phyloP scores from a whole-genome alignment of 2,329 filamentous ascomycete genomes.

The Aureobasidium subglaciale region DNA sequence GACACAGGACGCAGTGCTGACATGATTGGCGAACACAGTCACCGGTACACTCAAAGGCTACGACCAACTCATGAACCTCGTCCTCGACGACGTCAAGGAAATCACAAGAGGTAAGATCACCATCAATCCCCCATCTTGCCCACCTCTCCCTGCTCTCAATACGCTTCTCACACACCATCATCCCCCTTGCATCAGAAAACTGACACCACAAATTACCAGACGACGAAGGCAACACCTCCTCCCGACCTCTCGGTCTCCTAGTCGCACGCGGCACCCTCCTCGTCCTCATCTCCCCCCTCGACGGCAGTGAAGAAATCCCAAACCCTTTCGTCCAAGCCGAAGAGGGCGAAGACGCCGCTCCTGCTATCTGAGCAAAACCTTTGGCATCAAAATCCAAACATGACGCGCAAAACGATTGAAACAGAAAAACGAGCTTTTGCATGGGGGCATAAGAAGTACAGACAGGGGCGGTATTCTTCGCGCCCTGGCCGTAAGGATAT shows the following conservation, averaged over 20 bases:
- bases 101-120: constrained; percentile 65
- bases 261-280: constrained; percentile 89
- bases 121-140: not conserved
- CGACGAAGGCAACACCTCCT: constrained; percentile 82
- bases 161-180: not conserved
- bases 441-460: no score
- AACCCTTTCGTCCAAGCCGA: constrained; percentile 82
- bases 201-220: constrained; percentile 48
- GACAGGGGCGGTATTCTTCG: no score
- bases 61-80: constrained; percentile 96
- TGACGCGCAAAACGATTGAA: not conserved
- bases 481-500: no score
- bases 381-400: not conserved
- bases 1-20: not conserved
- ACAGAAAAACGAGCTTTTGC: no score
- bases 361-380: constrained; percentile 18
- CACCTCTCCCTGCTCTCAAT: not conserved
- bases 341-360: constrained; percentile 36
- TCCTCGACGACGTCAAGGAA: constrained; percentile 90
- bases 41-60: constrained; percentile 88
- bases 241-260: constrained; percentile 73
- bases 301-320: constrained; percentile 90
- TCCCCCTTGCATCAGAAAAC: constrained; percentile 38
- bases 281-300: constrained; percentile 83
- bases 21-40: constrained; percentile 46